A percentile compares a stretch with the other conserved stretches of the same genome.
Conservation (phyloP, 768 basidiomycete genomes). For the Rhodotorula taiwanensis region DNA sequence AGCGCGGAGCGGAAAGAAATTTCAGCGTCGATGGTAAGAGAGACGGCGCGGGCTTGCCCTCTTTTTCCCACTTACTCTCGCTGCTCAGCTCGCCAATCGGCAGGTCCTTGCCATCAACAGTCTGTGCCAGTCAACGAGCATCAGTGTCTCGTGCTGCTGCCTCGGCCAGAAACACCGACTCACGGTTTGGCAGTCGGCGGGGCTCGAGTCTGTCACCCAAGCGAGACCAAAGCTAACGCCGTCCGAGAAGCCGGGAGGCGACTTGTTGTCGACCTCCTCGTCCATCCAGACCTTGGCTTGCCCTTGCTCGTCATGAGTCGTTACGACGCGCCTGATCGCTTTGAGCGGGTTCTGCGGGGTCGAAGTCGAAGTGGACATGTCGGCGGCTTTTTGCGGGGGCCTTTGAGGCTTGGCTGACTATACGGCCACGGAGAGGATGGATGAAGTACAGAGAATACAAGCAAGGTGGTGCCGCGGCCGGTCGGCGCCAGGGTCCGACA, state of each 20-base stretch:
- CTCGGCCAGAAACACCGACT: background rate
- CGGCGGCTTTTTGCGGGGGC: too few relatives aligned
- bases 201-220: background rate
- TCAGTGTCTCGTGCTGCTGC: too few relatives aligned
- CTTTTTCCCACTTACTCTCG: background rate
- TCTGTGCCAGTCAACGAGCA: background rate
- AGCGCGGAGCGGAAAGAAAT: too few relatives aligned
- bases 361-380: background rate
- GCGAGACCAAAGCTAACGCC: background rate
- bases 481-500: too few relatives aligned
- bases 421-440: too few relatives aligned
- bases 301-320: background rate
- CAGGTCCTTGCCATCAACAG: background rate
- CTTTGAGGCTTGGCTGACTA: too few relatives aligned
- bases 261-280: background rate
- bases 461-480: too few relatives aligned
- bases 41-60: too few relatives aligned
- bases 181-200: slow-evolving; percentile 1
- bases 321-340: background rate
- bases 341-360: background rate
- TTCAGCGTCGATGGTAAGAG: background rate
- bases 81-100: background rate
- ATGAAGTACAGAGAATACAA: too few relatives aligned
- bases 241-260: background rate
- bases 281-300: background rate